Evolutionary conservation across 805 yeast species (phyloP), one percentile per base, ranked within the genome.

Genomic region (Pichia manshurica): DNA sequence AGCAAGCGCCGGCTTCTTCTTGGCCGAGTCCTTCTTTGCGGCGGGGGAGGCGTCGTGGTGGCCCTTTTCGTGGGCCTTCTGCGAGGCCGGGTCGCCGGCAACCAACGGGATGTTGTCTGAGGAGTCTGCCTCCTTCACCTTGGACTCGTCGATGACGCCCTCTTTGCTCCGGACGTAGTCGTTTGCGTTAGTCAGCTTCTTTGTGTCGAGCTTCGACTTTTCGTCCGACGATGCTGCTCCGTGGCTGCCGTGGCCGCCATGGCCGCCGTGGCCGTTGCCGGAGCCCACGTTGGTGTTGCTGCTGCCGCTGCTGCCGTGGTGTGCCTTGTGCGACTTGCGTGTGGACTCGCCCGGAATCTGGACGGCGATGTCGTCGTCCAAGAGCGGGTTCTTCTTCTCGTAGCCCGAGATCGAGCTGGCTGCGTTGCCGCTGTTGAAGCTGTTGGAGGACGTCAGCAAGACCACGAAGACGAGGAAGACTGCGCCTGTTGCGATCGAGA

Each of bases 81-180:
- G 53, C 1, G 47, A 44, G 21, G 23, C 33, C 29, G 50, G 49
- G 28, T 50, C 48, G 21, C 55, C 55, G 17, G 55, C 55, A 28
- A 48, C 40, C 21, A 52, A 45, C 16, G 55, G 55, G 21, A 50
- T 45, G 5, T 50, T 49, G 19, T 42, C 37, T 1, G 40, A 39
- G 12, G 41, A 23, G 16, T 70, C 73, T 10, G 66, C 67, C 29
- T 56, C 50, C 48, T 66, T 69, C 47, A 71, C 72, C 48, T 67
- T 68, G n/a, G 64, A 48, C 51, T 71, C 76, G 44, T 72, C 75
- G 25, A 70, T 65, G 5, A 50, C 60, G 2, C 74, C 75, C 17
- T 60, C 53, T 46, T 64, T 60, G 47, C 64, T 63, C 35, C 48
- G 58, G 7, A 66, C 69, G n/a, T 58, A 42, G 33, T 56, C 55